Evolutionary conservation across 805 yeast genomes (phyloP), one percentile per base, ranked within the genome.

Genomic region (Pichia eremophila): DNA sequence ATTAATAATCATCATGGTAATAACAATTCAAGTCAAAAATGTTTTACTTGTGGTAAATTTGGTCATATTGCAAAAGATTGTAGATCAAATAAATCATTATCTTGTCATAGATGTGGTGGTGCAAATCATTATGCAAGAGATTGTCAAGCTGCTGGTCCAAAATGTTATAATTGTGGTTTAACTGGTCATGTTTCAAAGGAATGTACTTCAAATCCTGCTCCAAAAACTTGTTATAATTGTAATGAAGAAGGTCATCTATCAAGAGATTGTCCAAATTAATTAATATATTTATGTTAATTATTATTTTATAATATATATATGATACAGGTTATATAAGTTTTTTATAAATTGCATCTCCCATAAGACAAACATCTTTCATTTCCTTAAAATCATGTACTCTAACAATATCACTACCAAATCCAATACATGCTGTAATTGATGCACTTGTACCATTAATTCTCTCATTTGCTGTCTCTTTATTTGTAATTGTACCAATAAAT

Each of bases 91-190:
- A 40, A 48, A 18, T 68, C 70, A 51, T 70, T 83, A 52, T 77
- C 86, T 50, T 86, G 95, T 70, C 85, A 83, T 81, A 86, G 83
- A 70, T 86, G 95, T 67, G 95, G 95, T 62, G 93, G 91, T 55
- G 89, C 93, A 63, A 86, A 86, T 79, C 95, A 88, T 68, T 83
- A 82, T 70, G 95, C 95, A 55, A 83, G 86, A 72, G 95, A 87
- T 68, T 87, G 96, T 70, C 83, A 81, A 66, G 62, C 65, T 22
- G 76, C 79, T 48, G 77, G 74, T 55, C 70, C 68, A 48, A 86
- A 86, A 70, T 89, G 97, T 71, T 90, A 87, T 77, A 85, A 90
- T 53, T 89, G 97, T 70, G 96, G 96, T 58, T 80, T 82, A 68
- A 72, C 78, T 53, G 96, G 96, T 48, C 97, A 90, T 73, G 80